Evolutionary conservation across 2,329 filamentous ascomycete genomes (phyloP).

Genomic region (Aureobasidium musti): DNA sequence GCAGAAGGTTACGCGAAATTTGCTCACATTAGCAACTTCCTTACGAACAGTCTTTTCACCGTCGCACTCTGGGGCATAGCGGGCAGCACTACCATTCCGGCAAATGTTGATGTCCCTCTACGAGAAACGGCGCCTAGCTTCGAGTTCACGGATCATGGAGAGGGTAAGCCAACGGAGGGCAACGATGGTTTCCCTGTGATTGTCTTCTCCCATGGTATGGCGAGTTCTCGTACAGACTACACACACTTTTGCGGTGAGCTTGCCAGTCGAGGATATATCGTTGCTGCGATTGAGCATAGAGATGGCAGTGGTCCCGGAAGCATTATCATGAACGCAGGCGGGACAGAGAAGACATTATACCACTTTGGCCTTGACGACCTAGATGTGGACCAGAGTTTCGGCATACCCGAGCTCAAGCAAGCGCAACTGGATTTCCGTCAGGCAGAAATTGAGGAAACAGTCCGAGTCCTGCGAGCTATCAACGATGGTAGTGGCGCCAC

Average conservation of each 20-base stretch:
- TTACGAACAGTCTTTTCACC: conserved; percentile 45
- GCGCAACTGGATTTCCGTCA: conserved; percentile 50
- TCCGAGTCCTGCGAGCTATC: conserved; percentile 46
- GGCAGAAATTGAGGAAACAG: conserved; percentile 51
- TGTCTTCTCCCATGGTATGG: conserved; percentile 53
- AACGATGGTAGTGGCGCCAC: conserved; percentile 43
- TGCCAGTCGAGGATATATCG: conserved; percentile 50
- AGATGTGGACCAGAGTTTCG: conserved; percentile 19
- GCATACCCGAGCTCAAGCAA: conserved; percentile 44
- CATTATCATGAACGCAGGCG: conserved; percentile 44
- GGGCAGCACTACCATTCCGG: conserved; percentile 47
- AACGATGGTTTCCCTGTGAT: conserved; percentile 44
- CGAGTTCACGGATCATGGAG: conserved; percentile 29
- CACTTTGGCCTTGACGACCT: conserved; percentile 32
- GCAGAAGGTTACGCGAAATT: conserved; percentile 50
- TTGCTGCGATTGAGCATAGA: conserved; percentile 52
- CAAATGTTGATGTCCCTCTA: conserved; percentile 48
- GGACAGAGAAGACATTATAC: conserved; percentile 34
- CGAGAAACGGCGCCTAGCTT: conserved; percentile 37
- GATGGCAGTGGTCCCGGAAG: conserved; percentile 51
- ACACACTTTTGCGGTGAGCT: conserved; percentile 51
- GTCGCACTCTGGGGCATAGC: conserved; percentile 48
- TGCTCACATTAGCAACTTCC: conserved; percentile 43
- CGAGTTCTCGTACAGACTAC: conserved; percentile 49
- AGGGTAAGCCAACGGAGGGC: conserved; percentile 36